Conservation (phyloP, 2,329 filamentous ascomycete species). For the Sporothrix pseudoabietina region DNA sequence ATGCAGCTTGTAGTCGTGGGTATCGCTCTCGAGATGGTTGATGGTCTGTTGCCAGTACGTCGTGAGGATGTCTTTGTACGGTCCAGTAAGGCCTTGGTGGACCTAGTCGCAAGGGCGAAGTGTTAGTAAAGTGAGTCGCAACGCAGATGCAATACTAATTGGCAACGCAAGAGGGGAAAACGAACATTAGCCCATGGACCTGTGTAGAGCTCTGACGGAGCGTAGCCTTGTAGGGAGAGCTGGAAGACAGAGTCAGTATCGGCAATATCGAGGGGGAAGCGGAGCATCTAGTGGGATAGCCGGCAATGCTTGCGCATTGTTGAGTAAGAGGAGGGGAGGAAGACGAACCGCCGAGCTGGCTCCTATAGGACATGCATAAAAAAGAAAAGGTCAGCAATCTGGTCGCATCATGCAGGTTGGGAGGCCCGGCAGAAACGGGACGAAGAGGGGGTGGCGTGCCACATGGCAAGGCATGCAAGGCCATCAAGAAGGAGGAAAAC, state of each 20-base stretch:
- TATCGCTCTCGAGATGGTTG: slow-evolving; percentile 89
- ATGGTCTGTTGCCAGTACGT: slow-evolving; percentile 99
- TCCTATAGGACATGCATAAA: slow-evolving; percentile 48
- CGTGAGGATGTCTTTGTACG: slow-evolving; percentile 94
- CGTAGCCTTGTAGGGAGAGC: slow-evolving; percentile 85
- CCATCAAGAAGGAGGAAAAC: background rate
- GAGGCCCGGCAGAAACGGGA: slow-evolving; percentile 1
- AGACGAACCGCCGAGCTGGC: slow-evolving; percentile 67
- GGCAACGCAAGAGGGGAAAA: slow-evolving; percentile 11
- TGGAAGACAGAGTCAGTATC: slow-evolving; percentile 46
- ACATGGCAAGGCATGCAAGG: background rate
- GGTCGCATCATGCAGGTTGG: slow-evolving; percentile 32
- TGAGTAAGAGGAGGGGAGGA: slow-evolving; percentile 27
- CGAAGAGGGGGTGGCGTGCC: background rate
- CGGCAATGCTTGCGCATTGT: background rate
- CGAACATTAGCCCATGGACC: slow-evolving; percentile 93
- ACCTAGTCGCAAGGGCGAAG: slow-evolving; percentile 58
- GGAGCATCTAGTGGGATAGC: background rate
- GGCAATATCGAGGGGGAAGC: slow-evolving; percentile 27
- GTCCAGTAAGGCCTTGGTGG: slow-evolving; percentile 88
- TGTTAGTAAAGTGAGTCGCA: background rate
- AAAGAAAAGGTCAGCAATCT: slow-evolving; percentile 34
- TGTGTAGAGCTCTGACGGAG: slow-evolving; percentile 90
- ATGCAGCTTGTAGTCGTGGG: slow-evolving; percentile 97
- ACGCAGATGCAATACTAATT: background rate